A percentile compares a stretch with the other conserved stretches of the same genome.
Evolutionary conservation across 1,284 basidiomycete genomes (phyloP).

Genomic region (Malassezia dermatis): DNA sequence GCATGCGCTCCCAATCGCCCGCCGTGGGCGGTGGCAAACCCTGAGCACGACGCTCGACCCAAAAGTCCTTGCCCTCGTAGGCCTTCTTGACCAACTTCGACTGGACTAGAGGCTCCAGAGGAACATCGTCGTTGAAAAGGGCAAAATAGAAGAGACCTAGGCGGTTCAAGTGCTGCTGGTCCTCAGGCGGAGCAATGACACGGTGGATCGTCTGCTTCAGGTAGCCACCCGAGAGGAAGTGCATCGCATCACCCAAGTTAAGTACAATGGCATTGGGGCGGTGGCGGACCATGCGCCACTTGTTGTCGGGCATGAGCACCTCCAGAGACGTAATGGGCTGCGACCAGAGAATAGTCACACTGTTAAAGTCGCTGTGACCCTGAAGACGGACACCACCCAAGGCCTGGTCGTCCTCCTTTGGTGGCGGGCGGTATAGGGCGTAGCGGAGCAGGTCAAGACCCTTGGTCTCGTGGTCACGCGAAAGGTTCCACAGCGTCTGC

Average conservation of each 20-base stretch:
- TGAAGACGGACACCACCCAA: constrained; percentile 50
- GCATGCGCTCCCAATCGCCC: constrained; percentile 40
- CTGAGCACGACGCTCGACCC: constrained; percentile 20
- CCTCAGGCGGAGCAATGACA: constrained; percentile 49
- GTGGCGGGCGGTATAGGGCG: constrained; percentile 50
- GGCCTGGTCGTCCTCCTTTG: constrained; percentile 39
- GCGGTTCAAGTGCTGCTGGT: constrained; percentile 48
- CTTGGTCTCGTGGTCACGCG: constrained; percentile 47
- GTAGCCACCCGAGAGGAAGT: constrained; percentile 40
- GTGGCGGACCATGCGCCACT: constrained; percentile 50
- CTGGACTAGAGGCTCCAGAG: constrained; percentile 41
- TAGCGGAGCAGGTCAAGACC: constrained; percentile 50
- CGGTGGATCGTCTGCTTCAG: constrained; percentile 50
- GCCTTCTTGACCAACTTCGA: constrained; percentile 38
- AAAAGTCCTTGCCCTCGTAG: constrained; percentile 28
- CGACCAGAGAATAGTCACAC: constrained; percentile 49
- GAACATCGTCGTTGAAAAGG: constrained; percentile 47
- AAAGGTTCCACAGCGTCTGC: constrained; percentile 50
- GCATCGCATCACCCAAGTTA: constrained; percentile 44
- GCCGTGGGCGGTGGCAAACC: constrained; percentile 34
- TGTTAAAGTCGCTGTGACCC: constrained; percentile 51
- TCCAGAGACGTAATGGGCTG: constrained; percentile 50
- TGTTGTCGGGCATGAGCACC: constrained; percentile 49
- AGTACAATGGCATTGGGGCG: constrained; percentile 42
- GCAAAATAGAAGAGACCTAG: constrained; percentile 50